phyloP scores from a whole-genome alignment of 371 early-diverging fungal species.

The Apophysomyces trapeziformis region DNA sequence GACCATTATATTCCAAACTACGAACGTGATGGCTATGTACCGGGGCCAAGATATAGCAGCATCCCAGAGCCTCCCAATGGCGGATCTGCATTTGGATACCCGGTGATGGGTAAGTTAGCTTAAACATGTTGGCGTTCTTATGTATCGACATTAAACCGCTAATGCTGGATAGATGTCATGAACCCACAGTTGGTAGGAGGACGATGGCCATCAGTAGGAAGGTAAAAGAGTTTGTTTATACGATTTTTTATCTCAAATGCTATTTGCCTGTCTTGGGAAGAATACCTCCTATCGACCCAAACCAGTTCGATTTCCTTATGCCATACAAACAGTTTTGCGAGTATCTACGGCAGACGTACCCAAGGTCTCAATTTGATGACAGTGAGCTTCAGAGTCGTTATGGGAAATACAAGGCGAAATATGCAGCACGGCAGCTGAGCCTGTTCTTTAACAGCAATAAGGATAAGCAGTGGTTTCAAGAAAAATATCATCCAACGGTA shows the following conservation, averaged over 20 bases:
- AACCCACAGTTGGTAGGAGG: conserved; percentile 32
- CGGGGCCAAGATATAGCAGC: conserved; percentile 63
- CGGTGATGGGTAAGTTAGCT: conserved; percentile 36
- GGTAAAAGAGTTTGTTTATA: not conserved
- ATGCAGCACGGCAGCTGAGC: conserved; percentile 64
- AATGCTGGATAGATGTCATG: conserved; percentile 27
- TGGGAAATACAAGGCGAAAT: conserved; percentile 81
- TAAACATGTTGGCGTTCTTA: too few species aligned
- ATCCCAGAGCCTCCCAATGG: conserved; percentile 32
- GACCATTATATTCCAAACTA: conserved; percentile 89
- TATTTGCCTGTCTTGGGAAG: conserved; percentile 9
- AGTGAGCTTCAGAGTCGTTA: conserved; percentile 83
- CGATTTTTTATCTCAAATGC: not conserved
- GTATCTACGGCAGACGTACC: conserved; percentile 56
- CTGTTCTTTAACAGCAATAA: conserved; percentile 81
- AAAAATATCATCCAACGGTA: conserved; percentile 84
- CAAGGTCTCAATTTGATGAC: conserved; percentile 65
- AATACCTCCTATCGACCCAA: conserved; percentile 66
- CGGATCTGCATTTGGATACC: conserved; percentile 19
- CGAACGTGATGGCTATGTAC: conserved; percentile 77
- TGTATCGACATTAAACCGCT: too few species aligned
- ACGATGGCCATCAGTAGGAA: conserved; percentile 11
- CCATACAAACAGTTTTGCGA: conserved; percentile 83
- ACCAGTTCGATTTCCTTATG: conserved; percentile 77
- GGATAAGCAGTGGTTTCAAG: conserved; percentile 90